Conservation (phyloP, 495 filamentous ascomycete species). For the Pseudomonodictys pantanalensis region DNA sequence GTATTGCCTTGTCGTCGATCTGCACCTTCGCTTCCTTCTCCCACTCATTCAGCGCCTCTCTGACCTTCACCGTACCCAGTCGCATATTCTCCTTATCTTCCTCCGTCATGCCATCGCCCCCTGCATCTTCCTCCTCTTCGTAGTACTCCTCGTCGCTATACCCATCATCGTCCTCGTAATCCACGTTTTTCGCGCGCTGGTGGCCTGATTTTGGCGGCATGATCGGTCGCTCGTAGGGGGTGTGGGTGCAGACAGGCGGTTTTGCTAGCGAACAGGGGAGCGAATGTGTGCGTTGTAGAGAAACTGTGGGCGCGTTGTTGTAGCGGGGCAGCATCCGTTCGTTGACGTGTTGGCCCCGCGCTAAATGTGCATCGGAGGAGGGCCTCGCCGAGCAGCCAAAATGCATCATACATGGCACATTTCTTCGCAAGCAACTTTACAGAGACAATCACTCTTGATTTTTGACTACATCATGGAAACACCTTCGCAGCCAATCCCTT, state of each 20-base stretch:
- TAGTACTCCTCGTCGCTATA: slow-evolving; percentile 35
- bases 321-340: neutral
- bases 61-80: slow-evolving; percentile 54
- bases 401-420: neutral
- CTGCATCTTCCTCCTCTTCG: slow-evolving; percentile 33
- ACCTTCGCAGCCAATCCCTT: neutral
- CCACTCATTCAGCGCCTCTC: slow-evolving; percentile 51
- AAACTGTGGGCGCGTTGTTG: neutral
- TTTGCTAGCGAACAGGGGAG: no score
- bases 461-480: neutral
- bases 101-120: slow-evolving; percentile 50
- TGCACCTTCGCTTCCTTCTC: slow-evolving; percentile 60
- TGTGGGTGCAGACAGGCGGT: neutral
- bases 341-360: slow-evolving; percentile 7
- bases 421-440: neutral
- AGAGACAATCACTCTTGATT: neutral
- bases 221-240: neutral
- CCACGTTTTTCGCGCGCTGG: slow-evolving; percentile 41
- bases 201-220: slow-evolving; percentile 33
- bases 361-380: neutral
- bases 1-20: no score
- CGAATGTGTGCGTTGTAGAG: no score
- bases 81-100: slow-evolving; percentile 63
- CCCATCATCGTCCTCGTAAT: slow-evolving; percentile 39
- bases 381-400: neutral